Percentiles rank a stretch among this genome's conserved stretches.
Conservation (phyloP, 2,329 filamentous ascomycete genomes). For the Verticillium nonalfalfae region DNA sequence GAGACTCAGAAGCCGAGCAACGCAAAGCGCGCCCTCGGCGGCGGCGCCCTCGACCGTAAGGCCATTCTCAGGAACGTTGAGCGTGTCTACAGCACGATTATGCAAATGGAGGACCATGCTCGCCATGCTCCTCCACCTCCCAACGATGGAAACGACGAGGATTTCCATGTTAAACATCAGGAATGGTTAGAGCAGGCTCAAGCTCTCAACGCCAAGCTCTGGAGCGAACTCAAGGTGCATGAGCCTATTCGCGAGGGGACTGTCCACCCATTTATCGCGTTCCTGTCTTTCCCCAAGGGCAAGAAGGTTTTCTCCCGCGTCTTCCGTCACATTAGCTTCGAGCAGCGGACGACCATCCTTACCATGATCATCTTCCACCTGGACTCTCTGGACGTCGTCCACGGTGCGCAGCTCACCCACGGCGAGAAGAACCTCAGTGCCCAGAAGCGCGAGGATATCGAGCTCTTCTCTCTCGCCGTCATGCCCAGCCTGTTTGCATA, state of each 20-base stretch:
- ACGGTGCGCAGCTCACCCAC: slow-evolving; percentile 66
- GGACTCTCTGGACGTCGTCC: slow-evolving; percentile 85
- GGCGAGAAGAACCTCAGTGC: slow-evolving; percentile 68
- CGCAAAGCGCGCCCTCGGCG: slow-evolving; percentile 30
- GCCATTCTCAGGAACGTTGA: slow-evolving; percentile 82
- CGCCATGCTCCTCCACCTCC: slow-evolving; percentile 64
- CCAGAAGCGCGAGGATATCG: slow-evolving; percentile 81
- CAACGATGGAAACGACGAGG: slow-evolving; percentile 57
- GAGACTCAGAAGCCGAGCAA: slow-evolving; percentile 47
- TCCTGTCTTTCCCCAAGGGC: slow-evolving; percentile 89
- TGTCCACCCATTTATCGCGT: slow-evolving; percentile 90
- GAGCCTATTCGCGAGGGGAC: slow-evolving; percentile 77
- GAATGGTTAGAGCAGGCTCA: slow-evolving; percentile 72
- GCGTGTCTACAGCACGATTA: slow-evolving; percentile 77
- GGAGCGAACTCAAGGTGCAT: slow-evolving; percentile 84
- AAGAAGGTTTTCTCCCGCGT: slow-evolving; percentile 94
- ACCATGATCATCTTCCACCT: slow-evolving; percentile 95
- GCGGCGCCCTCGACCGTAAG: slow-evolving; percentile 66
- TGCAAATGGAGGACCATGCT: slow-evolving; percentile 92
- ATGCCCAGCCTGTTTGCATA: slow-evolving; percentile 88
- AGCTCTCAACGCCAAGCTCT: slow-evolving; percentile 72
- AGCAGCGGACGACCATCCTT: slow-evolving; percentile 89
- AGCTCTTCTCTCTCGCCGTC: slow-evolving; percentile 80
- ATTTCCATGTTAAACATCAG: slow-evolving; percentile 65
- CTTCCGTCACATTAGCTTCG: slow-evolving; percentile 86